Evolutionary conservation across 1,139 yeast genomes (phyloP).

Genomic region (Neolecta irregularis): DNA sequence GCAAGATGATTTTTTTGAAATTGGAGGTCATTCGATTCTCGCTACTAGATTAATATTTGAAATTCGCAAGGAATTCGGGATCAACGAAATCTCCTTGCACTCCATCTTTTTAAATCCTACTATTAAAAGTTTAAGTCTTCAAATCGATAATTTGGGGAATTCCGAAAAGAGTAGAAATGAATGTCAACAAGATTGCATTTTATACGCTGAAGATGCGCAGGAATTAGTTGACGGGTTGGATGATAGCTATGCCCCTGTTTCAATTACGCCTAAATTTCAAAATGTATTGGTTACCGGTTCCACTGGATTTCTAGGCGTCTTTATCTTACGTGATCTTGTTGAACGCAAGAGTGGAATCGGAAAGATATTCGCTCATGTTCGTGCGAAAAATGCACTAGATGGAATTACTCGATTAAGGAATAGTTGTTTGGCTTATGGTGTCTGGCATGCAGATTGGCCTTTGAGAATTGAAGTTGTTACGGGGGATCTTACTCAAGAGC

Average conservation of each 20-base stretch:
- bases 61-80: slow-evolving; percentile 56
- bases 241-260: slow-evolving; percentile 26
- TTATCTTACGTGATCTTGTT: slow-evolving; percentile 61
- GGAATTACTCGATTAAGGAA: slow-evolving; percentile 64
- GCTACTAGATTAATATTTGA: slow-evolving; percentile 96
- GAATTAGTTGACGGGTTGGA: slow-evolving; percentile 33
- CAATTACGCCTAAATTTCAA: too few species aligned
- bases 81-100: slow-evolving; percentile 70
- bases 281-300: slow-evolving; percentile 85
- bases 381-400: slow-evolving; percentile 53
- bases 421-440: slow-evolving; percentile 73
- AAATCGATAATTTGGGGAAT: slow-evolving; percentile 42
- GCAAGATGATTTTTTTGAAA: slow-evolving; percentile 82
- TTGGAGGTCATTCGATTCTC: slow-evolving; percentile 93
- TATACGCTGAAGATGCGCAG: slow-evolving; percentile 65
- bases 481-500: slow-evolving; percentile 60
- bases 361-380: slow-evolving; percentile 71
- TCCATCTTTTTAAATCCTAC: slow-evolving; percentile 82
- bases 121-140: slow-evolving; percentile 57
- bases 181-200: too few species aligned
- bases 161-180: slow-evolving; percentile 38
- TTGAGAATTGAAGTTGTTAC: slow-evolving; percentile 51
- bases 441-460: slow-evolving; percentile 57
- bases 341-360: slow-evolving; percentile 34
- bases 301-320: slow-evolving; percentile 92